phyloP scores from a whole-genome alignment of 129 eudicot genomes.

The Flaveria robusta region DNA sequence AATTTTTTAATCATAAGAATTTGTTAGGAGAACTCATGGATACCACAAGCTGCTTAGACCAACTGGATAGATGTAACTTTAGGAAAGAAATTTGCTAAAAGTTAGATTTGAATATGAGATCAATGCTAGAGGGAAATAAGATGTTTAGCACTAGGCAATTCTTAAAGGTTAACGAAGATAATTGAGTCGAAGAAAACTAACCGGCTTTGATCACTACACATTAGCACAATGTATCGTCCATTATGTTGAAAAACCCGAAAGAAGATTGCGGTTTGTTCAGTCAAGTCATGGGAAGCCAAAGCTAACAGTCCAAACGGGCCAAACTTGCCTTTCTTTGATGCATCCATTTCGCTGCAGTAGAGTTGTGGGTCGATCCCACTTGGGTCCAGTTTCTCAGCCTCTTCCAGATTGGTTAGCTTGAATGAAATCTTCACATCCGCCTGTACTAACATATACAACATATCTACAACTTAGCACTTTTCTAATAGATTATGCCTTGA shows the following conservation, averaged over 20 bases:
- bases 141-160: too few relatives aligned
- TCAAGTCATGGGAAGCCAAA: conserved; percentile 62
- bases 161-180: not conserved
- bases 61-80: too few relatives aligned
- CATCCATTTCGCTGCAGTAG: conserved; percentile 43
- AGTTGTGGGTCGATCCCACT: conserved; percentile 49
- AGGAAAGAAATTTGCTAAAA: too few relatives aligned
- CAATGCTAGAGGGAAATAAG: not conserved
- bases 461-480: not conserved
- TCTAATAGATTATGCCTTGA: too few relatives aligned
- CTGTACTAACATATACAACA: conserved; percentile 27
- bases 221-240: conserved; percentile 49
- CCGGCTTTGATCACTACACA: conserved; percentile 96
- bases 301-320: conserved; percentile 91
- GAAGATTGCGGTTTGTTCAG: conserved; percentile 70
- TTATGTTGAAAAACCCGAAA: conserved; percentile 48
- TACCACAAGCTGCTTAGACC: too few relatives aligned
- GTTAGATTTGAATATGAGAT: not conserved
- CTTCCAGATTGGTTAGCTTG: conserved; percentile 41
- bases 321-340: conserved; percentile 44
- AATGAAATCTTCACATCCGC: conserved; percentile 75
- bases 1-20: too few relatives aligned
- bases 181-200: conserved; percentile 16
- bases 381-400: conserved; percentile 46
- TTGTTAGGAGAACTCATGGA: too few relatives aligned